phyloP scores from a whole-genome alignment of 129 eudicot species.

The Tanacetum coccineum region DNA sequence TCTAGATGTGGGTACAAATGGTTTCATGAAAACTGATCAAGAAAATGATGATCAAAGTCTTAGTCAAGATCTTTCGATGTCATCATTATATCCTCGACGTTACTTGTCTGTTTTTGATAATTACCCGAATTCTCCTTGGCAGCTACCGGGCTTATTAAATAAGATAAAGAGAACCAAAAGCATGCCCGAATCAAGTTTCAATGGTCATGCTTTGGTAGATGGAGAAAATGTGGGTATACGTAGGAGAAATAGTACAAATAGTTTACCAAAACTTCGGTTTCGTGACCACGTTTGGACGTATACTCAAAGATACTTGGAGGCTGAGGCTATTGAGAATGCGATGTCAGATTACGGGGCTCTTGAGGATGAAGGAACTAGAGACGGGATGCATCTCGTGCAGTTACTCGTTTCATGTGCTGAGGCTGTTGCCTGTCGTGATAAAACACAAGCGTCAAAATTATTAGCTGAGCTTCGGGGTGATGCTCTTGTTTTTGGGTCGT shows the following conservation, averaged over 20 bases:
- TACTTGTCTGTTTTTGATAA: slow-evolving; percentile 25
- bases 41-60: slow-evolving; percentile 5
- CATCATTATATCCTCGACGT: slow-evolving; percentile 18
- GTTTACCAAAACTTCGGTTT: slow-evolving; percentile 53
- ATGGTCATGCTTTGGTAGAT: slow-evolving; percentile 3
- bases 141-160: too few relatives aligned
- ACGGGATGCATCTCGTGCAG: slow-evolving; percentile 63
- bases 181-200: slow-evolving; percentile 30
- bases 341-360: slow-evolving; percentile 26
- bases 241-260: slow-evolving; percentile 42
- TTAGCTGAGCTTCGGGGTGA: slow-evolving; percentile 57
- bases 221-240: slow-evolving; percentile 16
- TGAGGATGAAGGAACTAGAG: slow-evolving; percentile 32
- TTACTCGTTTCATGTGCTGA: slow-evolving; percentile 67
- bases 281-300: slow-evolving; percentile 73
- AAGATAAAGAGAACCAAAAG: slow-evolving; percentile 43
- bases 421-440: slow-evolving; percentile 82
- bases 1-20: slow-evolving; percentile 17
- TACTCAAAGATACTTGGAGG: slow-evolving; percentile 52
- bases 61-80: slow-evolving; percentile 25
- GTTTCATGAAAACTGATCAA: background rate
- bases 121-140: slow-evolving; percentile 6
- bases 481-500: slow-evolving; percentile 64
- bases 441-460: slow-evolving; percentile 51
- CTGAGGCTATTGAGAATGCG: slow-evolving; percentile 70